Base-by-base conservation (phyloP, 768 basidiomycete genomes). In the Thelephora aurantiotincta region DNA sequence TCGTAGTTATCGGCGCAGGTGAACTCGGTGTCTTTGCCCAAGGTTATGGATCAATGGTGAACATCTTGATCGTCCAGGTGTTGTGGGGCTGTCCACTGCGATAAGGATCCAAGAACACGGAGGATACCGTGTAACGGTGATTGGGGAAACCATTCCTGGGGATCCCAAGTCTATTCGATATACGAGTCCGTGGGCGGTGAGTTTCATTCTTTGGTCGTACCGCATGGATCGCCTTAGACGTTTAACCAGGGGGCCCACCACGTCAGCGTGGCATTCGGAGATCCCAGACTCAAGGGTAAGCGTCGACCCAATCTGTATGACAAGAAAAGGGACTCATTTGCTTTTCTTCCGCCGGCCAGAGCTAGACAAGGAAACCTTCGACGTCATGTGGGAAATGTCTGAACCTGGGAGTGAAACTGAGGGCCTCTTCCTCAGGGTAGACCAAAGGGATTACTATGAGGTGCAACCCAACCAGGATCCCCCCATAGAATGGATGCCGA, bases 111-210 rank as follows among this genome's bases (percentile, higher is more conserved):
- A 84, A 58, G 75, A 81, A 53, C 68, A 66, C 13, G 75, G 74
- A 7, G 68, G 65, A 4, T 81, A 82, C 56, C 62, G 65, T 2
- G 85, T 89, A 14, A 77, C 75, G 1, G 69, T 91, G 45, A 62
- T 89, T 11, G 80, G 87, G 0, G 82, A 86, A 45, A 66, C 70
- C 1, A 67, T 88, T 35, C 86, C 87, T 0, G 78, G 69, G 35
- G 88, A 90, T 59, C 71, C 75, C 1, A 80, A 80, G 63, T 71
- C 69, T n/a, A 78, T 82, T 57, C 70, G 71, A 46, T 90, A 85
- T 54, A 85, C 88, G 2, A 85, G 82, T 58, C 74, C 74, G 33
- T 89, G 87, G 87, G 87, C 87, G 34, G 87, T 85, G 52, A 52
- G 80, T 67, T 6, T 23, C 34, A 44, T 22, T 12, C 20, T 7